Conservation (phyloP, 2,329 filamentous ascomycete species). For the Lanzia echinophila region DNA sequence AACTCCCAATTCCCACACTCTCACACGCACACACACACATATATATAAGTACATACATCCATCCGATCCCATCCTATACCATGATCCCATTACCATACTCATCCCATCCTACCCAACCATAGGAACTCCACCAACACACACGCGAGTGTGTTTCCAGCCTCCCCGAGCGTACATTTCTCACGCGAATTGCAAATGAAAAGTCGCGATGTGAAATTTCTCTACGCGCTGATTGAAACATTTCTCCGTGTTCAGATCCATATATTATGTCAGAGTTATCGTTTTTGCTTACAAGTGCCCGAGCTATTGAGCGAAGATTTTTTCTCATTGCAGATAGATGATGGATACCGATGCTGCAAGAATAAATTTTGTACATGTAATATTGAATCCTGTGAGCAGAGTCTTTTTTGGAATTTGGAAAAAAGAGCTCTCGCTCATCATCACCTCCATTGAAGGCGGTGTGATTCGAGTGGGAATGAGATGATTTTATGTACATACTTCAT, state of each 20-base stretch:
- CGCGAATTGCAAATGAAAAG: not conserved
- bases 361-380: too few species aligned
- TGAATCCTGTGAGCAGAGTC: too few species aligned
- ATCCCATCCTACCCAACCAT: not conserved
- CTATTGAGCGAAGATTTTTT: not conserved
- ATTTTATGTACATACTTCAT: not conserved
- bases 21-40: not conserved
- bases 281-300: not conserved
- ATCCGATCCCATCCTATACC: not conserved
- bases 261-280: not conserved
- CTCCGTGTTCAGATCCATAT: not conserved
- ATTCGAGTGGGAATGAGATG: not conserved
- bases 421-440: not conserved
- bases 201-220: not conserved
- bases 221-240: not conserved
- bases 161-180: not conserved
- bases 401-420: too few species aligned
- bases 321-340: too few species aligned
- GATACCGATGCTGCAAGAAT: too few species aligned
- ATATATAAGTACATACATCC: not conserved
- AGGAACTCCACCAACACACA: not conserved
- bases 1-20: not conserved
- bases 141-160: not conserved
- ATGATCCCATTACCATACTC: not conserved
- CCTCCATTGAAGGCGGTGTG: not conserved